Base-by-base conservation (phyloP, 2,329 filamentous ascomycete species). In the Claviceps sp. region DNA sequence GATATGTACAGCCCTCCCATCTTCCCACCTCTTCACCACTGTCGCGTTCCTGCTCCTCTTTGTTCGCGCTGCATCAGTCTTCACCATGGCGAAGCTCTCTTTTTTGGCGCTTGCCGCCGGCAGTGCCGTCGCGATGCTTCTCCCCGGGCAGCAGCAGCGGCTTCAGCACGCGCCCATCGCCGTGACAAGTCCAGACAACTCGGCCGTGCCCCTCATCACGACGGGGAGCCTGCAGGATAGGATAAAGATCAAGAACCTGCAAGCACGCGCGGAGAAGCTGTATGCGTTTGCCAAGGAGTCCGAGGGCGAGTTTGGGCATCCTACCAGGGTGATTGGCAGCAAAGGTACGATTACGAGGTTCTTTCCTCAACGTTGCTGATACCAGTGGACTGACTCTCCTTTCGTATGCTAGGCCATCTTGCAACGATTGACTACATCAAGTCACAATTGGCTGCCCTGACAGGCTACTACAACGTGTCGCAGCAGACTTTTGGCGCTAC, bases 311-410 rank as follows among this genome's bases (percentile, higher is more conserved):
- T 85, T 81, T 61, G 77, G 77, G 55, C 83, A 83, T 59, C 84
- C 84, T 1, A 87, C 84, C 1, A 75, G 84, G 50, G 83, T 86
- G 22, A 86, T 87, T 57, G 83, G 84, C 34, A 84, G 81, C 56
- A 61, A 75, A 62, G 81, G 80, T 81, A 40, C 22, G 50, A 20
- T 55, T 34, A 11, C 30, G 26, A 30, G 26, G 26, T 30, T 11
- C 30, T 11, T 34, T 11, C 9, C 30, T 34, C 30, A 11, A 34
- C 9, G 30, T 8, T 11, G 9, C 30, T 34, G 11, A 4, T 34
- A 34, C 30, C 30, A 4, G 30, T 34, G 9, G 9, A 34, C 30
- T 34, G 30, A 34, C 30, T 34, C 30, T 34, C 30, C 8, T 1
- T 30, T 30, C 26, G 26, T 4, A 11, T 34, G 3, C 30, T 34